Percentiles rank a stretch among this genome's conserved stretches.
Conservation (phyloP, 345 rosid species). For the Sisymbrium altissimum region DNA sequence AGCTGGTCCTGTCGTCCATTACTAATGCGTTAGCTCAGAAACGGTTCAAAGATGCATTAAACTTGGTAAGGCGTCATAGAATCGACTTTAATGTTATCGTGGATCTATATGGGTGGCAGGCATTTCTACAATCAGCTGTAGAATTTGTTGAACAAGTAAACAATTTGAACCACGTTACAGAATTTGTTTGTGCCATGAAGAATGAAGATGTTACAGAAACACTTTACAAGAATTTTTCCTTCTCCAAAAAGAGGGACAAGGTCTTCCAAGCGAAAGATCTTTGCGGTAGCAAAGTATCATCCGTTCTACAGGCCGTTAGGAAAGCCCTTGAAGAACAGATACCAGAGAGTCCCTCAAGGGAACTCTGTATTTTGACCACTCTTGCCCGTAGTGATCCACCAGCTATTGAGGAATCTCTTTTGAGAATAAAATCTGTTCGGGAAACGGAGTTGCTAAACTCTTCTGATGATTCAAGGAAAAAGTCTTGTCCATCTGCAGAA, state of each 20-base stretch:
- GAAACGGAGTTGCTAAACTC: conserved; percentile 74
- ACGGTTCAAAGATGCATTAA: conserved; percentile 74
- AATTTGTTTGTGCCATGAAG: conserved; percentile 84
- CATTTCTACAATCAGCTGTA: conserved; percentile 64
- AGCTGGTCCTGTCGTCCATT: conserved; percentile 77
- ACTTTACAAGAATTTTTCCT: conserved; percentile 54
- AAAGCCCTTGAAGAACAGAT: conserved; percentile 75
- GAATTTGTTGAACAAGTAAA: conserved; percentile 82
- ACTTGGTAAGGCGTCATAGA: conserved; percentile 95
- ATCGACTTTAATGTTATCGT: conserved; percentile 85
- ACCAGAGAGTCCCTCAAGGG: conserved; percentile 84
- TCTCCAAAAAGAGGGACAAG: conserved; percentile 40
- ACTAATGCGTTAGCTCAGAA: conserved; percentile 62
- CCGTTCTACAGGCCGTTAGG: conserved; percentile 77
- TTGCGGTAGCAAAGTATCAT: conserved; percentile 61
- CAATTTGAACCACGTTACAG: conserved; percentile 82
- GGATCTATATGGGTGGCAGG: conserved; percentile 82
- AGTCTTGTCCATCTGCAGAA: conserved; percentile 78
- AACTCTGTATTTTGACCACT: conserved; percentile 92
- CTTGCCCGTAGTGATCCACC: conserved; percentile 93
- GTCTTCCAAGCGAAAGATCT: conserved; percentile 40
- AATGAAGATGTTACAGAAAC: conserved; percentile 70
- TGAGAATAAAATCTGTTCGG: conserved; percentile 84
- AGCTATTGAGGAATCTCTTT: conserved; percentile 76
- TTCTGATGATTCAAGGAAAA: conserved; percentile 53